A percentile compares a stretch with the other conserved stretches of the same genome.
Evolutionary conservation across 768 basidiomycete species (phyloP).

Genomic region (Boletus eberwhitei): DNA sequence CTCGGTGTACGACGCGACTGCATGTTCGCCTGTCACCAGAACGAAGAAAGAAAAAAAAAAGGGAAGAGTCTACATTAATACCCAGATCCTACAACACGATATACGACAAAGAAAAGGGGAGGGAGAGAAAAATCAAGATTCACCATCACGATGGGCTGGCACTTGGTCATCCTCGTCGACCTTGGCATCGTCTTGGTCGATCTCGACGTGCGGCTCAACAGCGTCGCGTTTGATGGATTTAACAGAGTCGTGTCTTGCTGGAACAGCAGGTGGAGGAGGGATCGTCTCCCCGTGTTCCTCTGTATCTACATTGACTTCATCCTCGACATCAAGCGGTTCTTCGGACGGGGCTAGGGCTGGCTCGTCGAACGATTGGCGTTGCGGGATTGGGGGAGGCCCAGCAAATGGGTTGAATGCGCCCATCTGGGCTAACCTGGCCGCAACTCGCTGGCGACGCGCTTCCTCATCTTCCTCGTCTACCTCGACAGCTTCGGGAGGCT

Average conservation of each 20-base stretch:
- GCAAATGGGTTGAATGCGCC: constrained; percentile 59
- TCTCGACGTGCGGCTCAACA: constrained; percentile 13
- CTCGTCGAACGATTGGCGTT: constrained; percentile 18
- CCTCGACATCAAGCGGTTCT: constrained; percentile 17
- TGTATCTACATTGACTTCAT: constrained; percentile 24
- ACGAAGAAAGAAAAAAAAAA: constrained; percentile 1
- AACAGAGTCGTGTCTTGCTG: constrained; percentile 20
- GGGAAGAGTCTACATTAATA: constrained; percentile 29
- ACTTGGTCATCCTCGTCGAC: constrained; percentile 14
- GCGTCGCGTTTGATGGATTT: constrained; percentile 13
- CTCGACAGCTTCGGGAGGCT: not conserved
- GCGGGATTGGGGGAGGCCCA: constrained; percentile 29
- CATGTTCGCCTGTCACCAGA: constrained; percentile 24
- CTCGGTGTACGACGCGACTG: constrained; percentile 12
- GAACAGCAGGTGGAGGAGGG: constrained; percentile 19
- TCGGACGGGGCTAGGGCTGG: not conserved
- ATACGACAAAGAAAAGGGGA: constrained; percentile 19
- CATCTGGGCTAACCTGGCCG: constrained; percentile 58
- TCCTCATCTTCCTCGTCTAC: constrained; percentile 47
- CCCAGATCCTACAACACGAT: constrained; percentile 23
- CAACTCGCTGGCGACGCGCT: constrained; percentile 52
- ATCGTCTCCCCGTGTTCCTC: constrained; percentile 24
- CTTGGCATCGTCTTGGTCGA: constrained; percentile 15
- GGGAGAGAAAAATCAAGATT: constrained; percentile 35
- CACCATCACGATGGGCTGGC: constrained; percentile 36